phyloP scores from a whole-genome alignment of 2,329 filamentous ascomycete species.

The Pestalotiopsis sp. region DNA sequence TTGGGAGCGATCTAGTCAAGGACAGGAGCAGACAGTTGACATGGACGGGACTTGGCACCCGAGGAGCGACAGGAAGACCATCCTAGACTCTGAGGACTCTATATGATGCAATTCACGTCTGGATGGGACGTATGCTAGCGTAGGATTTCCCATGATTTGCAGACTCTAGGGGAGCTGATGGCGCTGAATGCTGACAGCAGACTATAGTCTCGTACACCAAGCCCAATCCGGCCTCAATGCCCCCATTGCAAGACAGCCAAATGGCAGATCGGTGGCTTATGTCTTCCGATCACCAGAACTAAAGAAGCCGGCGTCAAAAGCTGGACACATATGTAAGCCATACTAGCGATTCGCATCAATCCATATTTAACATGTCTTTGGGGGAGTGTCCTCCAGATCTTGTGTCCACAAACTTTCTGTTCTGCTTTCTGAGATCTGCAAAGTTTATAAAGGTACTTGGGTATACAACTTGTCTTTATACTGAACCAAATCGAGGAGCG shows the following conservation, averaged over 20 bases:
- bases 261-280: too few relatives aligned
- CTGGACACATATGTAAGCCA: not conserved
- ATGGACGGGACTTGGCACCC: too few relatives aligned
- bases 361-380: not conserved
- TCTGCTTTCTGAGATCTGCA: not conserved
- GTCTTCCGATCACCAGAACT: not conserved
- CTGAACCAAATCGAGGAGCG: not conserved
- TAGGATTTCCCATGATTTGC: not conserved
- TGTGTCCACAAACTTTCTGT: not conserved
- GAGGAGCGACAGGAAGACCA: too few relatives aligned
- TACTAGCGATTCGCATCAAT: not conserved
- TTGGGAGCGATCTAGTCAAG: too few relatives aligned
- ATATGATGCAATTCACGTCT: not conserved
- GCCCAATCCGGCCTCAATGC: not conserved
- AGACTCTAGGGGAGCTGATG: not conserved
- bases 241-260: not conserved
- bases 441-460: too few relatives aligned
- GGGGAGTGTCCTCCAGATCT: not conserved
- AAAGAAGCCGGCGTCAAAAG: not conserved
- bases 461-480: too few relatives aligned
- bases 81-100: not conserved
- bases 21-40: too few relatives aligned
- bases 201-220: not conserved
- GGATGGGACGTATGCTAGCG: not conserved
- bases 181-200: not conserved